Evolutionary conservation across 1,139 yeast species (phyloP).

Genomic region (Hyphopichia wangnamkhiaoensis): DNA sequence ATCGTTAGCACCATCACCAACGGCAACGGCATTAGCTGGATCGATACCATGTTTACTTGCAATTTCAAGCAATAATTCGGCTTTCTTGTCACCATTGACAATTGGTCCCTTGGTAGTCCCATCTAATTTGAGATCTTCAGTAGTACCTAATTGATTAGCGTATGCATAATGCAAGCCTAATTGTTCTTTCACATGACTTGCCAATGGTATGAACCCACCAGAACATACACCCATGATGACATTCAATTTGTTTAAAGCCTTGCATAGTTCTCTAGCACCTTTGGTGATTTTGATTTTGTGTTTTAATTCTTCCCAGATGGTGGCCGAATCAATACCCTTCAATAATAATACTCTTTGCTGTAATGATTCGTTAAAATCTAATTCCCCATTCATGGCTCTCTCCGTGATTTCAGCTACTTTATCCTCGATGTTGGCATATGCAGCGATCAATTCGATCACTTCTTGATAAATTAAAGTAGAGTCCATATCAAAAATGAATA

Average conservation of each 20-base stretch:
- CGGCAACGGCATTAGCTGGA: constrained; percentile 67
- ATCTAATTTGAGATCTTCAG: constrained; percentile 50
- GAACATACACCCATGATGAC: constrained; percentile 83
- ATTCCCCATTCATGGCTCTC: constrained; percentile 95
- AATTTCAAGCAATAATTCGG: constrained; percentile 65
- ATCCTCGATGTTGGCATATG: constrained; percentile 34
- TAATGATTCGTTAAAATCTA: constrained; percentile 85
- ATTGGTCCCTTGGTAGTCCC: constrained; percentile 69
- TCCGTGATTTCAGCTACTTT: constrained; percentile 67
- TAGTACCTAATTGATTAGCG: constrained; percentile 71
- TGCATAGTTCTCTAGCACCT: constrained; percentile 76
- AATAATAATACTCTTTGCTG: constrained; percentile 72
- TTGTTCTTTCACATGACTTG: constrained; percentile 66
- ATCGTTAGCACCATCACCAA: constrained; percentile 98
- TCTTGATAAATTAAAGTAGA: constrained; percentile 95
- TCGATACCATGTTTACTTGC: constrained; percentile 65
- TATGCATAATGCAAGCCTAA: constrained; percentile 82
- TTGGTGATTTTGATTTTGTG: constrained; percentile 69
- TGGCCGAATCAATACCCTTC: constrained; percentile 73
- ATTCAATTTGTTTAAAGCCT: constrained; percentile 60
- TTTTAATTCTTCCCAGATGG: constrained; percentile 80
- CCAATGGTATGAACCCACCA: constrained; percentile 93
- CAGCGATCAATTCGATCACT: constrained; percentile 93
- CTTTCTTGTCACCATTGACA: constrained; percentile 86
- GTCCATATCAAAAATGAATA: constrained; percentile 96